Evolutionary conservation across 148 eudicot species (phyloP), one percentile per base, ranked within the genome.

Genomic region (Gaultheria prostrata): DNA sequence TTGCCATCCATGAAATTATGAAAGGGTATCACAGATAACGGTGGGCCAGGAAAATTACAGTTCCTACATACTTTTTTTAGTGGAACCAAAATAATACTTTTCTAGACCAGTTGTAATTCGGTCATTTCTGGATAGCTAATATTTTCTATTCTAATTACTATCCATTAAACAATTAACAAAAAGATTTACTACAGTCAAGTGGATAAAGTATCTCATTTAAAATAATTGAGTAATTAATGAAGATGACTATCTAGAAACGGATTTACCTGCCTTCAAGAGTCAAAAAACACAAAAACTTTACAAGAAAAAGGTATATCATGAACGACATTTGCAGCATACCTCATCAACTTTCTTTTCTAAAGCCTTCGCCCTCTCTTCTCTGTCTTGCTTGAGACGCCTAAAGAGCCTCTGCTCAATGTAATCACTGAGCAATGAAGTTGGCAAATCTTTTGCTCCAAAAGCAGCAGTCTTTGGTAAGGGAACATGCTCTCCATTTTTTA

Each of bases 381-480:
- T 93, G 86, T 94, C 98, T 82, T 87, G 79, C 85, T 89, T 84
- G 32, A 96, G 92, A 61, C 89, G 88, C 80, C 54, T 85, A 83
- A 85, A 87, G 6, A 96, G 93, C 83, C 98, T 89, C 87, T 86
- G 50, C 85, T 96, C 98, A 81, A 96, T 91, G 87, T 93, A 92
- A 87, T 93, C 93, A 89, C 98, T 92, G 56, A 96, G 97, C 83
- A 77, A 83, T 30, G 95, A 90, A 18, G 86, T 85, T 32, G 93
- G 97, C 65, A 96, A 91, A 84, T 92, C 91, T 81, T 85, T 86
- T 59, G 98, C 98, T 84, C 89, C 90, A 85, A 92, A 85, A 82
- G 89, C 86, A 89, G 88, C 83, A 77, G 88, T 86, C 67, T 83
- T 86, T 77, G 91, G 87, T 72, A 88, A 80, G 73, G 95, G 90